These are phyloP conservation scores for Papiliotrema laurentii DNA, from an alignment of 1,284 basidiomycete species.

Conservation along the genomic window DNA sequence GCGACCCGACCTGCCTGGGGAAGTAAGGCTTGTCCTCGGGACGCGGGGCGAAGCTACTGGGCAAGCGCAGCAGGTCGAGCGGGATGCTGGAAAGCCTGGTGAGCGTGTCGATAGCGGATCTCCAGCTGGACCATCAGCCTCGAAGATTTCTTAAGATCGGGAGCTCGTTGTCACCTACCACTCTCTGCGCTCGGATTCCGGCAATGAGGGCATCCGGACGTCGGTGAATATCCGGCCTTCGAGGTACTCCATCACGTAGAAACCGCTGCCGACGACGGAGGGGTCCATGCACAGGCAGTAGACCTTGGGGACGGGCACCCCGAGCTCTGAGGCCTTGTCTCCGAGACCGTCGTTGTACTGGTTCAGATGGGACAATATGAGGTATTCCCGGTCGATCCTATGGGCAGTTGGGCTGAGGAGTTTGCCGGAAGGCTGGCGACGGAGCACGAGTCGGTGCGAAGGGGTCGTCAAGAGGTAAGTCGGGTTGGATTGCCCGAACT, in stretches of 20 bases:
- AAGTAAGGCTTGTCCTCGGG: conserved; percentile 63
- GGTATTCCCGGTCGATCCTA: conserved; percentile 88
- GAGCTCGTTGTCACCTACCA: conserved; percentile 61
- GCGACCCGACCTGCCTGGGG: conserved; percentile 83
- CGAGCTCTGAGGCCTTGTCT: neutral
- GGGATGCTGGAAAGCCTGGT: conserved; percentile 68
- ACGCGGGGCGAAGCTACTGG: conserved; percentile 67
- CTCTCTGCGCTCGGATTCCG: conserved; percentile 59
- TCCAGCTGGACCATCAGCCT: conserved; percentile 58
- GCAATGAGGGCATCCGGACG: conserved; percentile 65
- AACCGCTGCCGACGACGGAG: conserved; percentile 75
- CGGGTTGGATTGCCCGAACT: conserved; percentile 90
- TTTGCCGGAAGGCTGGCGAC: conserved; percentile 87
- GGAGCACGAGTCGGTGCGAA: conserved; percentile 57
- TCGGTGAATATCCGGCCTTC: conserved; percentile 91
- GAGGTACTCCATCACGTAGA: conserved; percentile 94
- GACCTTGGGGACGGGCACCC: conserved; percentile 79
- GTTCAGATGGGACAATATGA: conserved; percentile 70
- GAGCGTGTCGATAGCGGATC: conserved; percentile 68
- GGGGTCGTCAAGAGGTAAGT: conserved; percentile 61
- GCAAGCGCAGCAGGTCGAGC: conserved; percentile 64
- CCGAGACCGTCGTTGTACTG: conserved; percentile 56
- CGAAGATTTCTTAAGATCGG: too few relatives aligned
- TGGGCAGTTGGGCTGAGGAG: conserved; percentile 86
- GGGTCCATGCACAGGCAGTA: conserved; percentile 76